Conservation (phyloP, 257 asterid genomes). For the Solanum tarapatanum region DNA sequence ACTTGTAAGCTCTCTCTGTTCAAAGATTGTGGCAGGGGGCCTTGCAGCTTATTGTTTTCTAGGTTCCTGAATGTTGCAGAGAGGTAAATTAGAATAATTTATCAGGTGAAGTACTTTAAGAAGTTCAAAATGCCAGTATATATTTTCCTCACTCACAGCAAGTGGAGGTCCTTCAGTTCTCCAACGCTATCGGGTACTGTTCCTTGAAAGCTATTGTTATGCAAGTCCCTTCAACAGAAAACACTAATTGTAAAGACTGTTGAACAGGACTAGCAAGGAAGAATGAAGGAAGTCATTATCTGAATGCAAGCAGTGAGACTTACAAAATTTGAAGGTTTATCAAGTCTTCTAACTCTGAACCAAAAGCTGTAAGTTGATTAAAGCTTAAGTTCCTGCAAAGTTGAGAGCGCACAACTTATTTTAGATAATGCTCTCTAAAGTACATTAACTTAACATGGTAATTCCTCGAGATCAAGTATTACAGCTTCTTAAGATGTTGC, state of each 20-base stretch:
- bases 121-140: neutral
- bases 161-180: conserved; percentile 61
- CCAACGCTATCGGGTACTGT: conserved; percentile 64
- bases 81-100: neutral
- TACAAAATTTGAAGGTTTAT: conserved; percentile 79
- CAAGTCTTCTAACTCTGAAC: conserved; percentile 82
- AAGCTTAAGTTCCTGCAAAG: conserved; percentile 81
- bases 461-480: conserved; percentile 1
- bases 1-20: conserved; percentile 61
- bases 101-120: neutral
- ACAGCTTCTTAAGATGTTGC: conserved; percentile 80
- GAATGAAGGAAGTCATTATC: neutral
- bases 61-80: conserved; percentile 46
- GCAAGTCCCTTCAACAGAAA: conserved; percentile 61
- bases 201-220: conserved; percentile 76
- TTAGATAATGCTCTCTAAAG: neutral
- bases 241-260: neutral
- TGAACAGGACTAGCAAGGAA: neutral
- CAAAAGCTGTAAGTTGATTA: conserved; percentile 67
- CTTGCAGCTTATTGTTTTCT: conserved; percentile 73
- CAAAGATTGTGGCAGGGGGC: conserved; percentile 82
- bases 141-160: conserved; percentile 44
- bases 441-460: neutral
- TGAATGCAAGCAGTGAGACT: conserved; percentile 19
- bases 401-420: neutral